Evolutionary conservation across 257 asterid genomes (phyloP), one percentile per base, ranked within the genome.

Genomic region (Handroanthus guayacan): DNA sequence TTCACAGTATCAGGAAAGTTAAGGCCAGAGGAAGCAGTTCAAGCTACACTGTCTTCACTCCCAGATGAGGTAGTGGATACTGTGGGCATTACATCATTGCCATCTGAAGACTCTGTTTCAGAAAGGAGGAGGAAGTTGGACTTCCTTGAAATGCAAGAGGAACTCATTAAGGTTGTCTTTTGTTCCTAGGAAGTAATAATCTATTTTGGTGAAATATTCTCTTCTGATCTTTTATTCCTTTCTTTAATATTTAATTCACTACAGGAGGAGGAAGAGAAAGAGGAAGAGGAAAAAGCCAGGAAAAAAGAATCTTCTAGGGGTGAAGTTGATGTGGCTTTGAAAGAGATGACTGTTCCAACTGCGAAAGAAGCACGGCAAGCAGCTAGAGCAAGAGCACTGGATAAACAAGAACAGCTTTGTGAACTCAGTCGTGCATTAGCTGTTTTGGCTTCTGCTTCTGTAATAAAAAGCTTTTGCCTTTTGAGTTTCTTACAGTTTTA

Each of bases 21-120:
- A 86, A 89, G 80, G 80, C 97, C 92, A 37, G 95, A 91, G 83
- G 98, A 93, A 81, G 96, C 88, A 56, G 96, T 91, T 74, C 87
- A 77, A 69, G 96, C 96, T 76, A 91, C 98, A 55, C 71, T 93
- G 75, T 89, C 95, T 74, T 93, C 98, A 3, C 91, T 93, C 43
- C 98, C 98, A 64, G 98, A 91, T 82, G 98, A 93, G 84, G 97
- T 93, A 77, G 98, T 91, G 75, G 95, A 91, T 79, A 89, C 95
- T 34, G 92, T 93, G 74, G 97, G 96, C 5, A 69, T 87, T 57
- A 88, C 92, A 61, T 83, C 97, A 67, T 84, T 93, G 85, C 96
- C 97, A 39, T 88, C 97, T 79, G 97, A 93, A 83, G 98, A 93
- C 87, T 85, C 91, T 67, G 79, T 93, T 72, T 85, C 97, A 12